These are phyloP conservation scores for Leucoagaricus sp. DNA, from an alignment of 1,284 basidiomycete genomes.

Conservation along the genomic window DNA sequence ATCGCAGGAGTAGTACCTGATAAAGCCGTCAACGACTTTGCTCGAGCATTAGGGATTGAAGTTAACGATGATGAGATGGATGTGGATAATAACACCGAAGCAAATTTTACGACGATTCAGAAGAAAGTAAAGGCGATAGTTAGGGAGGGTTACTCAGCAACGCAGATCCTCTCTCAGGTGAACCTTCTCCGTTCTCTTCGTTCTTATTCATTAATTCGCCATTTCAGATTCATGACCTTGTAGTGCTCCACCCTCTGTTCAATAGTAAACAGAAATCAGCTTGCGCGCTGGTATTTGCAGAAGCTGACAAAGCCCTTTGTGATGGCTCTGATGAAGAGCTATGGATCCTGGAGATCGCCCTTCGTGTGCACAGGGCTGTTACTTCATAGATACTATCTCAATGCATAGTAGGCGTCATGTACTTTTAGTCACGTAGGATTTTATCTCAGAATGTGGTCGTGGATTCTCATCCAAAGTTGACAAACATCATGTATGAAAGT, in stretches of 20 bases:
- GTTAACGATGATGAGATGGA: conserved; percentile 48
- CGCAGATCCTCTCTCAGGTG: conserved; percentile 90
- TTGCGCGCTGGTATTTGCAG: conserved; percentile 86
- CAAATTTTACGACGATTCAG: conserved; percentile 71
- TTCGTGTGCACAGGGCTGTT: conserved; percentile 74
- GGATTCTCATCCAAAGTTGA: neutral
- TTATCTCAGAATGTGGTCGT: too few relatives aligned
- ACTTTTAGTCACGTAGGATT: too few relatives aligned
- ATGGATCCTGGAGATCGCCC: conserved; percentile 87
- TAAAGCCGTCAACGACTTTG: conserved; percentile 70
- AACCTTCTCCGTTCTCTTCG: neutral
- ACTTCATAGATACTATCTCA: conserved; percentile 21
- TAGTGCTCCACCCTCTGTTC: conserved; percentile 82
- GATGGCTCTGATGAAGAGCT: conserved; percentile 99
- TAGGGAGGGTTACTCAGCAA: conserved; percentile 90
- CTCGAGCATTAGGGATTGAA: conserved; percentile 78
- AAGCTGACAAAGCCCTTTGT: conserved; percentile 94
- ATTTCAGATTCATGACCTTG: conserved; percentile 84
- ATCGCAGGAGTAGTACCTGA: conserved; percentile 96
- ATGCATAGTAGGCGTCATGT: too few relatives aligned
- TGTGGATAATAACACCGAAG: conserved; percentile 38
- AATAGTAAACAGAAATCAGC: conserved; percentile 81
- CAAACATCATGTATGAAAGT: neutral
- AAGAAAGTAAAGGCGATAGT: conserved; percentile 76
- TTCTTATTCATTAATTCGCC: conserved; percentile 2